Evolutionary conservation across 176 grass and related monocot genomes (phyloP), one percentile per base, ranked within the genome.

Genomic region (Eragrostis curvula): DNA sequence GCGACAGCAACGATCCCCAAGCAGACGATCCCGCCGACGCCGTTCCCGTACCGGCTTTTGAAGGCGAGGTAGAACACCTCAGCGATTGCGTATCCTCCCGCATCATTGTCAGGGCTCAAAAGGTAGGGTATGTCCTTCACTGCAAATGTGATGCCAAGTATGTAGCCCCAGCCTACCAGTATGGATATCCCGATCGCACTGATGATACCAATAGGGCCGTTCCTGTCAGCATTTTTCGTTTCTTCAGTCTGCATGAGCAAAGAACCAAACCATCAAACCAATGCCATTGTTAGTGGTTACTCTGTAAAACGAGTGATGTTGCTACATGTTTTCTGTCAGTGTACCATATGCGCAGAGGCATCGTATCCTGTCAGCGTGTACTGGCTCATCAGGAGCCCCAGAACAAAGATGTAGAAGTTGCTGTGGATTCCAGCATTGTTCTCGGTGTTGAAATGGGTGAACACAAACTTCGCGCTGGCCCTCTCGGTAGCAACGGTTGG

Each of bases 301-400:
- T 2, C 24, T 36, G 9, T 12, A 67, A 66, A 4, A 25, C 7
- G 9, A 21, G 16, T 61, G 15, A 21, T 62, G 16, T 27, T 29
- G 6, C 71, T 74, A 13, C 20, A 57, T 17, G 40, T 6, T 75
- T 8, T 49, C 9, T 18, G 32, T 36, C 32, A 36, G 1, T 3
- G 36, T 56, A 94, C 96, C 96, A 99, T 90, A 76, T 96, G 91
- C 5, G 93, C 96, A 3, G 93, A 99, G 9, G 92, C 92, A 53
- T 99, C 96, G 68, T 99, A 99, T 68, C 96, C 96, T 2, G 68
- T 61, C 24, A 99, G 81, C 7, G 91, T 91, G 76, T 96, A 99
- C 82, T 93, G 93, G 89, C 93, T 99, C 96, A 96, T 96, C 45
- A 99, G 66, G 42, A 99, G 87, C 3, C 96, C 93, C 13, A 99